phyloP scores from a whole-genome alignment of 139 green algal genomes.

The Nannochloris sp. region DNA sequence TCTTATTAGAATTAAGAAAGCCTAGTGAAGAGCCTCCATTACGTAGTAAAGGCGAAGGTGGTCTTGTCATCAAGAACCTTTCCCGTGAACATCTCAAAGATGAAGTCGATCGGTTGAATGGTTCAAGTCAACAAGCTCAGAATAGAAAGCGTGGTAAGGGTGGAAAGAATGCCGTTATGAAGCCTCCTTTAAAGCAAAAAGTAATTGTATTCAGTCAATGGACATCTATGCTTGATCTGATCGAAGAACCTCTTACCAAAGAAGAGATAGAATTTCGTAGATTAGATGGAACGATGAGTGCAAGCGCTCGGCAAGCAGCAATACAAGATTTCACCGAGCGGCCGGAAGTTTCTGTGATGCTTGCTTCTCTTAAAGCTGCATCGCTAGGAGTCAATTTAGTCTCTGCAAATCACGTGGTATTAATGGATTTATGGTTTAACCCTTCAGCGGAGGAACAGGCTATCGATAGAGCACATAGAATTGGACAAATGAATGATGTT shows the following conservation, averaged over 20 bases:
- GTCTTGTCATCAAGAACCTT: neutral
- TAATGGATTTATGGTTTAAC: slow-evolving; percentile 53
- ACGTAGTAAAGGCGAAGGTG: neutral
- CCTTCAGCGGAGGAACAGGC: slow-evolving; percentile 69
- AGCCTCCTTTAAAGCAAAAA: slow-evolving; percentile 39
- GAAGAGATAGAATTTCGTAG: slow-evolving; percentile 46
- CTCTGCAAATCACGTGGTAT: slow-evolving; percentile 84
- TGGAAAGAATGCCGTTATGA: neutral
- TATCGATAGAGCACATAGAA: slow-evolving; percentile 87
- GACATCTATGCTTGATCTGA: slow-evolving; percentile 85
- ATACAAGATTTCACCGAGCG: slow-evolving; percentile 66
- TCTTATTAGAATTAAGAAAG: neutral
- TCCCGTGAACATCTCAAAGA: neutral
- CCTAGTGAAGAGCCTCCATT: too few species aligned
- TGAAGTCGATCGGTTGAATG: neutral
- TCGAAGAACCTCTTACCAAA: slow-evolving; percentile 60
- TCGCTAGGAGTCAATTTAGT: slow-evolving; percentile 85
- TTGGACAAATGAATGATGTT: slow-evolving; percentile 66
- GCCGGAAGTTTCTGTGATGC: slow-evolving; percentile 45
- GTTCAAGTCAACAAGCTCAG: too few species aligned
- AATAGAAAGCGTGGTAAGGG: neutral
- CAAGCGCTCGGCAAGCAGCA: slow-evolving; percentile 53
- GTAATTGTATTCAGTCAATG: slow-evolving; percentile 91
- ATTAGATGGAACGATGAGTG: slow-evolving; percentile 79
- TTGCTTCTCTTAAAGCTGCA: slow-evolving; percentile 67